Base-by-base conservation (phyloP, 257 asterid genomes). In the Rubia yunnanensis region DNA sequence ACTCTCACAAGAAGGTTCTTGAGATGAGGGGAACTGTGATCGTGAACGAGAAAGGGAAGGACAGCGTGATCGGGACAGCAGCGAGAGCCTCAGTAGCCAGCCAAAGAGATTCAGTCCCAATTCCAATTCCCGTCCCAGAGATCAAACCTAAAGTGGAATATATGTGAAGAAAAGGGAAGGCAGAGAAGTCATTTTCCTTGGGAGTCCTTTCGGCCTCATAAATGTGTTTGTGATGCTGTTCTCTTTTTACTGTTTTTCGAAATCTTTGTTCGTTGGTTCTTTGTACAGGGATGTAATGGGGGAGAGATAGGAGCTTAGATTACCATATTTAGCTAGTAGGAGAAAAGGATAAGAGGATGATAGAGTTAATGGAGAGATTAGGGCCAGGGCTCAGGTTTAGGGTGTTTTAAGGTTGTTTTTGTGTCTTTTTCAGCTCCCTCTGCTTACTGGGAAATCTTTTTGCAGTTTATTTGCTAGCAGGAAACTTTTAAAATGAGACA, bases 1-100 rank as follows among this genome's bases (percentile, higher is more conserved):
- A 84, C 72, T 84, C 89, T 22, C 89, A 84, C 73, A 84, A 84
- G 84, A 81, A 79, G 71, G 89, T 84, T 27, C 49, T 81, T 1
- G 85, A 84, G 72, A 84, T 84, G 86, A 78, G 52, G 52, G 52
- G 89, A 52, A 74, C 10, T 77, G 69, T 63, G 69, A 60, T 32
- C 8, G 66, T 44, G 52, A 44, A 2, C 49, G 64, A 38, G 23
- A 58, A 34, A 35, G 7, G 1, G 48, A 30, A 32, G 27, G 7
- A 3, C 36, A n/a, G 30, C 7, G 20, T 6, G 24, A 32, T 31
- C 1, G 48, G 41, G 38, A 48, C 59, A 1, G 48, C 26, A 3
- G 27, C 64, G 0, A 39, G 70, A 26, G 50, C 69, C 22, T 63
- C 76, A 20, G 50, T 71, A 0, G 26, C 69, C 28, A 20, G 57